phyloP scores from a whole-genome alignment of 23 red algal species.

The Gracilaria domingensis region DNA sequence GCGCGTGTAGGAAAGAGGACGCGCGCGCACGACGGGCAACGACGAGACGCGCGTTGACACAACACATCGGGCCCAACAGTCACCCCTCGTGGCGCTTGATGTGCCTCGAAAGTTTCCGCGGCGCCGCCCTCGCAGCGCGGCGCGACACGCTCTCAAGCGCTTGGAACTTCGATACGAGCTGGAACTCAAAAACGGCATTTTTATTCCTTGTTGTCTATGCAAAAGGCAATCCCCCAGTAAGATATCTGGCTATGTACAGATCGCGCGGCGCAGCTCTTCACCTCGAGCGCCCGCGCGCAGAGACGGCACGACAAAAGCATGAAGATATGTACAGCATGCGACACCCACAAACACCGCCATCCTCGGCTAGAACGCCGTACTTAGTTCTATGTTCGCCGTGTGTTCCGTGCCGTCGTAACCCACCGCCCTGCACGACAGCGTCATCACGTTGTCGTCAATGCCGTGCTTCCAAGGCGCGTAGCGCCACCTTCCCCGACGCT shows the following conservation, averaged over 20 bases:
- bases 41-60: background rate
- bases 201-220: background rate
- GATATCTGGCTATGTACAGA: background rate
- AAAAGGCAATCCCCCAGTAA: background rate
- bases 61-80: background rate
- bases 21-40: background rate
- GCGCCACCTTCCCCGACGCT: background rate
- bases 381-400: slow-evolving; percentile 44
- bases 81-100: no score
- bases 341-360: background rate
- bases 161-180: no score
- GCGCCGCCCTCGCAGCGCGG: no score
- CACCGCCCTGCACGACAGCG: slow-evolving; percentile 34
- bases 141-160: no score
- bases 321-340: background rate
- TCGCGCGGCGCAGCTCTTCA: background rate
- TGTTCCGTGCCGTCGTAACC: slow-evolving; percentile 53
- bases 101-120: no score
- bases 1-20: background rate
- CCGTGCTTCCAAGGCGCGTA: slow-evolving; percentile 48
- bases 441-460: slow-evolving; percentile 37
- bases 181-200: background rate
- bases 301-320: background rate
- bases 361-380: slow-evolving; percentile 20
- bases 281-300: no score